Evolutionary conservation across 352 stramenopile species (phyloP).

Genomic region (Phytophthora idaei): DNA sequence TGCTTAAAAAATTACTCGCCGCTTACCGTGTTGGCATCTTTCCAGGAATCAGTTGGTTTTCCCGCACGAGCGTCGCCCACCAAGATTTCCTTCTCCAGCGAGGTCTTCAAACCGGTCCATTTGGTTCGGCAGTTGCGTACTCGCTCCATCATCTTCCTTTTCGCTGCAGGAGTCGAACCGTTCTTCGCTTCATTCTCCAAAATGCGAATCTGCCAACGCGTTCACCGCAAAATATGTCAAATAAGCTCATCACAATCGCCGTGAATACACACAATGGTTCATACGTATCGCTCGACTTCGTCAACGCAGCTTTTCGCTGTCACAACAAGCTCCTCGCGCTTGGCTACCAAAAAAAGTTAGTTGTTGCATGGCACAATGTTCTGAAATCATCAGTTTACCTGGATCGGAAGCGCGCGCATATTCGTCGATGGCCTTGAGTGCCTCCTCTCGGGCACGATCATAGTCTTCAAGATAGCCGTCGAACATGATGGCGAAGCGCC

Average conservation of each 20-base stretch:
- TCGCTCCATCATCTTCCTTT: constrained; percentile 57
- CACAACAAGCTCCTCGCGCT: constrained; percentile 57
- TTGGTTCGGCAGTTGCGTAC: constrained; percentile 55
- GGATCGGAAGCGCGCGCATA: constrained; percentile 38
- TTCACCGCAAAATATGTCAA: constrained; percentile 13
- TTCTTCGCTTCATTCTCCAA: constrained; percentile 66
- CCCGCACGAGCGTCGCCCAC: constrained; percentile 46
- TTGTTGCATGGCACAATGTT: neutral
- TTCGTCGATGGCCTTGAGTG: constrained; percentile 54
- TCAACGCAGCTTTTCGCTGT: constrained; percentile 53
- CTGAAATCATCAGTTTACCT: constrained; percentile 21
- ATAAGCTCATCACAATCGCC: neutral
- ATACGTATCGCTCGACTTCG: constrained; percentile 81
- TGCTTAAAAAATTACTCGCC: neutral
- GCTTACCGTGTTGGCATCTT: constrained; percentile 31
- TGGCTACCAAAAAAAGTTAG: constrained; percentile 4
- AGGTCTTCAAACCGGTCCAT: constrained; percentile 50
- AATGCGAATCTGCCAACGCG: constrained; percentile 51
- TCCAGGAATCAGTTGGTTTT: constrained; percentile 25
- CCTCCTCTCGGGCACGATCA: constrained; percentile 49
- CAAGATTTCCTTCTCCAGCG: constrained; percentile 65
- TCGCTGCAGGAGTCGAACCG: constrained; percentile 27
- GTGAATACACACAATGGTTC: neutral
- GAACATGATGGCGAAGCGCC: constrained; percentile 40
- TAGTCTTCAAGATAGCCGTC: constrained; percentile 67